Base-by-base conservation (phyloP, 2,329 filamentous ascomycete species). In the Lecanoromycetidae sp. region DNA sequence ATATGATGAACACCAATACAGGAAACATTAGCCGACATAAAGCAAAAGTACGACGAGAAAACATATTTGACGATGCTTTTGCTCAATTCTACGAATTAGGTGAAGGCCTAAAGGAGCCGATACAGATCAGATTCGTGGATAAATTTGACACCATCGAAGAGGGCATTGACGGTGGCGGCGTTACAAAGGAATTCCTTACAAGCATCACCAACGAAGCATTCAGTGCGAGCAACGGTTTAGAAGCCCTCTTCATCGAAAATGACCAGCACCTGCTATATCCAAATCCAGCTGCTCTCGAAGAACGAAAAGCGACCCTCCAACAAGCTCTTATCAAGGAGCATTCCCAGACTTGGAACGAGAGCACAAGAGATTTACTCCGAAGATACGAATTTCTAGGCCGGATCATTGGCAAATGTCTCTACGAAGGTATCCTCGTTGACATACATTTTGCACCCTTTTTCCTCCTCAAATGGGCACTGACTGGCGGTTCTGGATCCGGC, bases 61-160 rank as follows among this genome's bases (percentile, higher is more conserved):
- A 77, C 40, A 74, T 94, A 4, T 95, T 96, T 58, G 75, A 85
- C 15, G 88, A 95, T 66, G 91, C 91, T 0, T 90, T 81, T 59
- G 70, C 81, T 3, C 76, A 87, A 46, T 95, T 95, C 58, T 95
- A 87, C 57, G 64, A 76, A 1, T 71, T 96, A 4, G 84, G 83
- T 0, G 84, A 90, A 12, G 82, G 80, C 0, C 66, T 98, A 47
- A 96, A 96, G 60, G 90, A 96, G 59, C 87, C 87, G 0, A 94
- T 98, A 29, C 87, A 94, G 59, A 96, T 98, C 58, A 91, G 86
- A 0, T 98, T 98, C 61, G 80, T 95, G 35, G 91, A 98, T 60
- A 77, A 87, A 50, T 98, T 94, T 56, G 84, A 84, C 51, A 77
- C 82, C 1, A 73, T 78, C 6, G 91, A 98, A 65, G 90, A 90